Base-by-base conservation (phyloP, 805 yeast genomes). In the Ogataea naganishii region DNA sequence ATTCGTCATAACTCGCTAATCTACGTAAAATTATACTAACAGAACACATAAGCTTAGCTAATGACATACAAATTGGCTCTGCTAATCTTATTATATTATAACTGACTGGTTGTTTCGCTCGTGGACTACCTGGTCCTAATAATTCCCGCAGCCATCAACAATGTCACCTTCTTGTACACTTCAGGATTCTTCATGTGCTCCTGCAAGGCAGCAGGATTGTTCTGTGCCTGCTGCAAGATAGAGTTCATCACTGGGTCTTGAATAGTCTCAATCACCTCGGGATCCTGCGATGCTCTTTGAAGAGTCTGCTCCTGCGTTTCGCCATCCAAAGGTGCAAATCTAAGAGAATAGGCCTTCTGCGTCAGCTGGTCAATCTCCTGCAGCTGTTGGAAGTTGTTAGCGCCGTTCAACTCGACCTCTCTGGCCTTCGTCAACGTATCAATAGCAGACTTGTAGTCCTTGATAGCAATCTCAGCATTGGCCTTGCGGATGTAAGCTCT, bases 161-260 rank as follows among this genome's bases (percentile, higher is more conserved):
- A 69, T 57, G 81, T 80, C 46, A 92, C 77, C 74, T 92, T 92
- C 57, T 77, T 79, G 51, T 77, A 73, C 29, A 92, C 82, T 37
- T 77, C 94, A 23, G 98, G 97, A 61, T 92, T 92, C 68, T 75
- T 82, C 96, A 92, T 86, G 62, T 92, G 98, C 48, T 89, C 96
- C 55, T 83, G 94, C 46, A 92, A 69, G 32, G 97, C 97, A 26
- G 95, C 95, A 29, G 98, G 98, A 54, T 92, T 82, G 36, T 75
- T 83, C 56, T 80, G 82, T 13, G 97, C 97, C 63, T 92, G 99
- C 44, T 75, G 80, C 54, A 92, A 69, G 41, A 92, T 92, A 33
- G 89, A 79, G 62, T 86, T 92, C 96, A 92, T 89, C 24, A 89
- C 86, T 9, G 96, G 96, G 53, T 88, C 96, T 55, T 81, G 85